A percentile compares a stretch with the other conserved stretches of the same genome.
These are phyloP conservation scores for Teratosphaeria viscida DNA, from an alignment of 2,329 filamentous ascomycete genomes.

Conservation along the genomic window DNA sequence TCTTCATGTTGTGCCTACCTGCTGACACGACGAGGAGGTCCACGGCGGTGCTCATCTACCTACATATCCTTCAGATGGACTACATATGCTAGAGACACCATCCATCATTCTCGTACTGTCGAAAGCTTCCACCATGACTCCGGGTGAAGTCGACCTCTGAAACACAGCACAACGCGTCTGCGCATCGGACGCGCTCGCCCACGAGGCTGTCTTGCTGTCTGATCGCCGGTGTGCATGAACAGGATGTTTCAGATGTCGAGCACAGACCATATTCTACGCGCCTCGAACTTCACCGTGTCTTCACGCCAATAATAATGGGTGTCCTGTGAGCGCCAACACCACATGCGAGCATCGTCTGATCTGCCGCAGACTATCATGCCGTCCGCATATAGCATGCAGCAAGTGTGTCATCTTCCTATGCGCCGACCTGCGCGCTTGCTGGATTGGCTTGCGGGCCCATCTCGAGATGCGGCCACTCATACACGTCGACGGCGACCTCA, in stretches of 20 bases:
- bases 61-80: not conserved
- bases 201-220: slow-evolving; percentile 5
- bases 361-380: slow-evolving; percentile 3
- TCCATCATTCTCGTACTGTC: not conserved
- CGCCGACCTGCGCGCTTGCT: slow-evolving; percentile 17
- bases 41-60: not conserved
- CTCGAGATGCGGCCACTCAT: slow-evolving; percentile 14
- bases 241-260: not conserved
- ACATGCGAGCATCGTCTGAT: slow-evolving; percentile 1
- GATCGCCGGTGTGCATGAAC: slow-evolving; percentile 3
- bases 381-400: slow-evolving; percentile 3
- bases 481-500: slow-evolving; percentile 3
- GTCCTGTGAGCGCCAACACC: slow-evolving; percentile 6
- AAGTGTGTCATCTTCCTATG: slow-evolving; percentile 23
- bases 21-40: not conserved
- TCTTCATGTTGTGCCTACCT: not conserved
- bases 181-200: not conserved
- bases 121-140: slow-evolving; percentile 10
- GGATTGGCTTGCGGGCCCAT: slow-evolving; percentile 5
- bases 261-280: slow-evolving; percentile 8
- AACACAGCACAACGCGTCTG: not conserved
- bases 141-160: slow-evolving; percentile 3
- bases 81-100: not conserved
- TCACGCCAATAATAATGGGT: slow-evolving; percentile 6
- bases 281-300: not conserved